Evolutionary conservation across 2,329 filamentous ascomycete species (phyloP), one percentile per base, ranked within the genome.

Genomic region (Myrmaecium sp.): DNA sequence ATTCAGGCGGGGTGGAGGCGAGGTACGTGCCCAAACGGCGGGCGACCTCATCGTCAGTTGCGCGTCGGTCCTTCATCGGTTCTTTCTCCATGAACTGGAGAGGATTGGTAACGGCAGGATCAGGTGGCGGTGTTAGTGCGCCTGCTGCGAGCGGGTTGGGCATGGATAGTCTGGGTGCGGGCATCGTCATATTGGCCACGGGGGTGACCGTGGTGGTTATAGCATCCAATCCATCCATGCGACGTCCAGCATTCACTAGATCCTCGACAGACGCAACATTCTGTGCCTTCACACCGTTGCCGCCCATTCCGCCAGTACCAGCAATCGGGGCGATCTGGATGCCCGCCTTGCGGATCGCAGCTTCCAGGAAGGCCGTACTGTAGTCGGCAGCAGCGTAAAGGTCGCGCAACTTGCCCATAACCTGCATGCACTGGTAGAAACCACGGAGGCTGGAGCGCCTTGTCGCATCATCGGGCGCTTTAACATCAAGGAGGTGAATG

Each of bases 361-460:
- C 82, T 46, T 92, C 81, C n/a, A 94, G 64, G 57, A 94, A 94
- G 3, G 80, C 80, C 1, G 80, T 86, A n/a, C 82, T 83, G 42
- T 89, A 93, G 50, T 94, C 84, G n/a, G 86, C 86, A 0, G 84
- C 83, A 0, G 83, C 74, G 43, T 95, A 94, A 16, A 83, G 80
- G 43, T 93, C 82, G 19, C 83, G 72, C 11, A 95, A 64, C 35
- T 75, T 76, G 47, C 83, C 74, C 62, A 94, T 78, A 32, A 93
- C 82, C 24, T 74, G 69, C 81, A 94, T 93, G 55, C 86, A 94
- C 47, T 83, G 76, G 39, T 76, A 77, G 57, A 93, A 93, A 12
- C 82, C 80, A 31, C 74, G 69, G 14, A 83, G 66, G 24, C 80
- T 83, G 21, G 69, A 64, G 32, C 78, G 67, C 11, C 81, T 71